Evolutionary conservation across 441 rosid genomes (phyloP).

Genomic region (Pelargonium myrrhifolium): DNA sequence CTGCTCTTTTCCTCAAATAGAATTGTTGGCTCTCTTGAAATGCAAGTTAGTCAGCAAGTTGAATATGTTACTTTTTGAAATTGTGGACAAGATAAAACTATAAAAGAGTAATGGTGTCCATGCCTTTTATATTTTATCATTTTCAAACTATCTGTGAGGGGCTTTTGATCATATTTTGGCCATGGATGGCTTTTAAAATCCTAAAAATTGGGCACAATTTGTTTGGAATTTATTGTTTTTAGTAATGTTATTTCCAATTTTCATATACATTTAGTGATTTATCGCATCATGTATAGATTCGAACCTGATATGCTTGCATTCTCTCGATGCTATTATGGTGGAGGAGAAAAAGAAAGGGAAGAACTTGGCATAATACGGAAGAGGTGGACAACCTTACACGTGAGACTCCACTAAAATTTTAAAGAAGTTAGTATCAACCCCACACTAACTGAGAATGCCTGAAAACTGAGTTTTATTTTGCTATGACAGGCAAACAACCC

Average conservation of each 20-base stretch:
- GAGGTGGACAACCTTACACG: conserved; percentile 97
- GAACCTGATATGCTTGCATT: conserved; percentile 98
- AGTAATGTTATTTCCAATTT: background rate
- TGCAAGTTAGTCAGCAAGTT: background rate
- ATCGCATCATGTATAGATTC: conserved; percentile 41
- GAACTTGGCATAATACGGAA: conserved; percentile 71
- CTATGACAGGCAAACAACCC: conserved; percentile 52
- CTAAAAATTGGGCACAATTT: background rate
- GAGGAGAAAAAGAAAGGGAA: conserved; percentile 74
- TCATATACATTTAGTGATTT: background rate
- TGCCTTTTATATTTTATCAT: background rate
- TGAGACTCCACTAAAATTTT: conserved; percentile 26
- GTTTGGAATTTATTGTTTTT: background rate
- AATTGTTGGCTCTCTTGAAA: background rate
- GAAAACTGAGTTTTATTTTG: conserved; percentile 14
- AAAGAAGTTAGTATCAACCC: conserved; percentile 6
- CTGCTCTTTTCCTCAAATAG: background rate
- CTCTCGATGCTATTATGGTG: conserved; percentile 62
- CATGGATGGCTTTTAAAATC: background rate
- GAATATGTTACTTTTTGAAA: background rate
- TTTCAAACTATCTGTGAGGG: background rate
- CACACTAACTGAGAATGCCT: background rate
- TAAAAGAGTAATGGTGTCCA: background rate
- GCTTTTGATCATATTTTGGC: background rate
- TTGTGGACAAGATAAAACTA: background rate